Evolutionary conservation across 2,329 filamentous ascomycete species (phyloP).

Genomic region (Pseudogymnoascus sp.): DNA sequence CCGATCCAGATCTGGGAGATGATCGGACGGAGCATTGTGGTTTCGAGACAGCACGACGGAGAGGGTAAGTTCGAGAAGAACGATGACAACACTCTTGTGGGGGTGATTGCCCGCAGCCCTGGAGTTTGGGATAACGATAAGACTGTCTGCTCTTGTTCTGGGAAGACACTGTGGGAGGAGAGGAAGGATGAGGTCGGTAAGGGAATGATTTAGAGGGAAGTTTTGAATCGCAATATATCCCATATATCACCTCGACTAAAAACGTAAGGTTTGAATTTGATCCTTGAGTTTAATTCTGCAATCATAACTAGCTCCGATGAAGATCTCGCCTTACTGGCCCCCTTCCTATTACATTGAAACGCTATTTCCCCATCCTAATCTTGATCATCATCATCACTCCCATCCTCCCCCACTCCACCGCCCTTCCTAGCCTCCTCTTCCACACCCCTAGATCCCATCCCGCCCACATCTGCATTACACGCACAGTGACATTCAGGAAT

Average conservation of each 20-base stretch:
- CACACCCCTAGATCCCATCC: background rate
- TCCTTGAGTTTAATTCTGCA: background rate
- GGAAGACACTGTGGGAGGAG: constrained; percentile 98
- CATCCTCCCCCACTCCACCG: background rate
- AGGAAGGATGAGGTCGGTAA: constrained; percentile 79
- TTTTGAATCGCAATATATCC: constrained; percentile 3
- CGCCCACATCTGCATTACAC: constrained; percentile 33
- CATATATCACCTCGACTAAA: background rate
- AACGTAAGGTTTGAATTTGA: background rate
- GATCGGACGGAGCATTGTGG: constrained; percentile 86
- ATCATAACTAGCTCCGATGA: background rate
- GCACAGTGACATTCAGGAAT: constrained; percentile 61
- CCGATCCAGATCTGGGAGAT: constrained; percentile 89
- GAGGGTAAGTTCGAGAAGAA: constrained; percentile 57
- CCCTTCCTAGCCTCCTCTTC: background rate
- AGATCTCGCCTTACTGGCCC: background rate
- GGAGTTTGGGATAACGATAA: constrained; percentile 99
- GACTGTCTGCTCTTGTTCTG: constrained; percentile 94
- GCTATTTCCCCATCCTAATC: background rate
- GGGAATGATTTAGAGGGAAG: constrained; percentile 70
- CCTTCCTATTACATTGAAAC: background rate
- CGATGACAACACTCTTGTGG: constrained; percentile 78
- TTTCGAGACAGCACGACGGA: constrained; percentile 58
- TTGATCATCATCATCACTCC: background rate
- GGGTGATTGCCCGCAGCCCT: constrained; percentile 88